Evolutionary conservation across 2,329 filamentous ascomycete species (phyloP), one percentile per base, ranked within the genome.

Genomic region (Epichloe gansuensis): DNA sequence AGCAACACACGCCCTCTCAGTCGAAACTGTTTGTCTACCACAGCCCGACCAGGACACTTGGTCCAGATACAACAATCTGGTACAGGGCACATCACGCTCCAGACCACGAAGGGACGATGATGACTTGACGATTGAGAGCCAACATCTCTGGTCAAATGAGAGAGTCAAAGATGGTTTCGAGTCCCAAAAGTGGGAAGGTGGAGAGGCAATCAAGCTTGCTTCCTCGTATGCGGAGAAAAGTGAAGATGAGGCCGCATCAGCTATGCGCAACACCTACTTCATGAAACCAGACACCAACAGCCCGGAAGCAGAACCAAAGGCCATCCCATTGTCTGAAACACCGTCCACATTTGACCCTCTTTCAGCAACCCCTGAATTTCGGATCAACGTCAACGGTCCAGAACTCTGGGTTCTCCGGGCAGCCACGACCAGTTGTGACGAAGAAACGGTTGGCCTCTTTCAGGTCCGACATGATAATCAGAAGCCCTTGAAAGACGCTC

Each of bases 11-110:
- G 2, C 13, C 17, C 44, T 1, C 5, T 12, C 41, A 2, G 34
- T 8, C 27, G 21, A 53, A 6, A 40, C 27, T 11, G 36, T 55
- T 44, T 58, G 61, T 15, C 60, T 70, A 15, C 64, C 67, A 48
- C 58, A 62, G 49, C 59, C 66, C n/a, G 61, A 67, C 51, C 52
- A 40, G n/a, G 45, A 45, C 13, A 6, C 31, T 17, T 45, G 49
- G 49, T 12, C 25, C 3, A 38, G 27, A 45, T 50, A 45, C 31
- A 27, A 11, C 21, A 12, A 45, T 34, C 13, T 50, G 4, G 48
- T n/a, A 2, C 15, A 21, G 13, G 15, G 23, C 5, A 21, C 21
- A 12, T 21, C 23, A 8, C 17, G 25, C 21, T 4, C 39, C 27
- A 42, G 31, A 25, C 17, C 9, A 5, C 39, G 21, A 31, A 34